phyloP scores from a whole-genome alignment of 1,284 basidiomycete genomes.

The Trametes versicolor region DNA sequence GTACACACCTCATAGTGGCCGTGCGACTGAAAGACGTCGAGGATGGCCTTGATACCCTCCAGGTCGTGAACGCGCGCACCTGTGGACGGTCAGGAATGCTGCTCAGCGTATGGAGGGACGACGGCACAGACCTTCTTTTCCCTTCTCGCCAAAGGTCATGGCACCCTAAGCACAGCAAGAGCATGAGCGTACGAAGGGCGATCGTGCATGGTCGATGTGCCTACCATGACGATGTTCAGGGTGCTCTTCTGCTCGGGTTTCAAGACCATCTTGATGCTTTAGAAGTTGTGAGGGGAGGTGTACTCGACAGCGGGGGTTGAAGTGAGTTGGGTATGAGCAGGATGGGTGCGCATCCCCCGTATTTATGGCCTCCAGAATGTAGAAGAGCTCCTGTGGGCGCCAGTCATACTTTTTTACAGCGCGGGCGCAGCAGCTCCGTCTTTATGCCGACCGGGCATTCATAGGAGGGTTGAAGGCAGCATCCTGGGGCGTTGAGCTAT shows the following conservation, averaged over 20 bases:
- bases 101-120: not conserved
- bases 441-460: not conserved
- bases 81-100: constrained; percentile 5
- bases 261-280: constrained; percentile 23
- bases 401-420: not conserved
- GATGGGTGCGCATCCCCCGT: not conserved
- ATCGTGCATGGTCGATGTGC: no score
- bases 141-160: constrained; percentile 45
- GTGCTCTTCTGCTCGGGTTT: constrained; percentile 46
- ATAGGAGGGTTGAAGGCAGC: not conserved
- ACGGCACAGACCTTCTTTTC: constrained; percentile 36
- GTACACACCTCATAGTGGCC: constrained; percentile 59
- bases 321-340: not conserved
- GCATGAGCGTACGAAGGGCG: not conserved
- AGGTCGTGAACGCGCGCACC: constrained; percentile 61
- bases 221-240: constrained; percentile 55
- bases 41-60: constrained; percentile 59
- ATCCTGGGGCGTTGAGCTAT: not conserved
- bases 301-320: constrained; percentile 16
- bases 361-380: not conserved
- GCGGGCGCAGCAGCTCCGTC: not conserved
- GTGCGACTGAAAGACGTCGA: constrained; percentile 66
- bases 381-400: not conserved
- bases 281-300: not conserved
- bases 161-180: constrained; percentile 39